Evolutionary conservation across 192 early-diverging fungal genomes (phyloP).

Genomic region (Irineochytrium annulatum): DNA sequence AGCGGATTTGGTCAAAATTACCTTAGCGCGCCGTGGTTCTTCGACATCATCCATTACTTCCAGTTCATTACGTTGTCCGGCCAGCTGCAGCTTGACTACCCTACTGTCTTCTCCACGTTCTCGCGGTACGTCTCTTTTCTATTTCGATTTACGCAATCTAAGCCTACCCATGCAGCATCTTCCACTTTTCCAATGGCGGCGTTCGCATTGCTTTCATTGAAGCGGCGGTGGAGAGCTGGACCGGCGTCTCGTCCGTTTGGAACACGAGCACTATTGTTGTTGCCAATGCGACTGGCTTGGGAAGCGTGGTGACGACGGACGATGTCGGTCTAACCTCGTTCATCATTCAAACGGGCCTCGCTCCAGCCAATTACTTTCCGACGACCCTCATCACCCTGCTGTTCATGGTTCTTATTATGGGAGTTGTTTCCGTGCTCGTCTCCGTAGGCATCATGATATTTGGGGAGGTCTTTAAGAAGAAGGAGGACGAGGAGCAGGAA

Average conservation of each 20-base stretch:
- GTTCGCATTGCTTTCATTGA: background rate
- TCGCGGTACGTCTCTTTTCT: background rate
- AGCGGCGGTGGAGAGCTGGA: background rate
- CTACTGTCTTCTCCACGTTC: background rate
- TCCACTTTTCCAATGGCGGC: background rate
- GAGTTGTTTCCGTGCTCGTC: background rate
- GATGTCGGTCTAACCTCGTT: background rate
- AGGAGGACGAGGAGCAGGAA: background rate
- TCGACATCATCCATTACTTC: constrained; percentile 3
- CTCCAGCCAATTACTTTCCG: background rate
- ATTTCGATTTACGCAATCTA: background rate
- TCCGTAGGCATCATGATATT: background rate
- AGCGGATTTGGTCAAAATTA: too few relatives aligned
- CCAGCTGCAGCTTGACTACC: constrained; percentile 2
- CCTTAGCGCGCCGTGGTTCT: background rate
- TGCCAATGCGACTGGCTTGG: too few relatives aligned
- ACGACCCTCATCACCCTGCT: background rate
- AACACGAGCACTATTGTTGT: too few relatives aligned
- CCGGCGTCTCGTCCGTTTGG: background rate
- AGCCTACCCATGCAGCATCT: background rate
- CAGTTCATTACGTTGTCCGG: constrained; percentile 6
- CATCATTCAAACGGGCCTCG: background rate
- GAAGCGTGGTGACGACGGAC: background rate
- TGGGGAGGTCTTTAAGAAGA: background rate
- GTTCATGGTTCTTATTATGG: background rate